Conservation (phyloP, 345 rosid genomes). For the Heritiera littoralis region DNA sequence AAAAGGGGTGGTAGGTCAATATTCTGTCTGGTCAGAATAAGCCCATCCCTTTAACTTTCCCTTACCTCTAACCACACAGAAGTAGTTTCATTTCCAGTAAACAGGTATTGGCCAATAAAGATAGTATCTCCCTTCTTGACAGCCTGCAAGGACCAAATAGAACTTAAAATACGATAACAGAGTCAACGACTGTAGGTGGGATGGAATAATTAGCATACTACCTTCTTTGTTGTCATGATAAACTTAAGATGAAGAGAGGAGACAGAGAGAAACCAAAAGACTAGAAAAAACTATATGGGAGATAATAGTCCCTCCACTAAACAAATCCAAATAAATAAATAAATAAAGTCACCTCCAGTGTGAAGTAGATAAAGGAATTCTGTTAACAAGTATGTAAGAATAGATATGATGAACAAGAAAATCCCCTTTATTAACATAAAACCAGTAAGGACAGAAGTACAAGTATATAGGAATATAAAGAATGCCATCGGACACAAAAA, state of each 20-base stretch:
- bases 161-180: not conserved
- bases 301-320: not conserved
- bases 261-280: not conserved
- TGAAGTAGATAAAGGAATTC: not conserved
- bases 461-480: not conserved
- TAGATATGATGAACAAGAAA: slow-evolving; percentile 1
- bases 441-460: not conserved
- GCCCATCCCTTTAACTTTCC: not conserved
- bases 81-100: slow-evolving; percentile 72
- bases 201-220: not conserved
- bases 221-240: not conserved
- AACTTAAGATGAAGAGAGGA: not conserved
- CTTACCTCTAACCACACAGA: slow-evolving; percentile 76
- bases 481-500: not conserved
- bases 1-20: not conserved
- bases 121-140: slow-evolving; percentile 72
- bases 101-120: slow-evolving; percentile 71
- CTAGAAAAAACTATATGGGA: not conserved
- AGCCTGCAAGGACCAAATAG: slow-evolving; percentile 44
- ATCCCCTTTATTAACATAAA: not conserved
- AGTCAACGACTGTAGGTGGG: not conserved
- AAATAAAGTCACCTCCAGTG: not conserved
- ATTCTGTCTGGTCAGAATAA: not conserved
- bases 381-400: not conserved
- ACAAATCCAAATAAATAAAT: not conserved